A percentile compares a stretch with the other conserved stretches of the same genome.
These are phyloP conservation scores for Trichoderma asperelloides DNA, from an alignment of 495 filamentous ascomycete species.

Conservation along the genomic window DNA sequence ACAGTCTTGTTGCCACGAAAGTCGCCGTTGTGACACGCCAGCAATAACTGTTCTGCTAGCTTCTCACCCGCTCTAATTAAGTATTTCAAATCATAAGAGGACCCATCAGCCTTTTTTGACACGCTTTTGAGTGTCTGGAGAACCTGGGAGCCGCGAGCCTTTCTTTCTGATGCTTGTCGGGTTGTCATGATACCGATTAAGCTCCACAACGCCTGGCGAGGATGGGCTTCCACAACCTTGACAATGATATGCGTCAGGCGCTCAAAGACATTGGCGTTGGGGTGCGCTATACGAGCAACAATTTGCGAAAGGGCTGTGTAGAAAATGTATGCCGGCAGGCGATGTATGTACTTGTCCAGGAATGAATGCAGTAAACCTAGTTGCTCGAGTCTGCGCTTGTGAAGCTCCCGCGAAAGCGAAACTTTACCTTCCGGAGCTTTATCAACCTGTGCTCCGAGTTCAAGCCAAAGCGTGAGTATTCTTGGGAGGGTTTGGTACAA, in stretches of 20 bases:
- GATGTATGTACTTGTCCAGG: constrained; percentile 61
- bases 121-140: constrained; percentile 32
- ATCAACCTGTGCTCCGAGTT: constrained; percentile 68
- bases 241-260: constrained; percentile 68
- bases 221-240: constrained; percentile 69
- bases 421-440: constrained; percentile 58
- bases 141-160: constrained; percentile 41
- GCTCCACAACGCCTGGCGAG: constrained; percentile 90
- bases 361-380: constrained; percentile 64
- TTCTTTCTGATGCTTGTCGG: constrained; percentile 40
- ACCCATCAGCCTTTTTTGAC: constrained; percentile 26
- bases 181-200: constrained; percentile 68
- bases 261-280: constrained; percentile 64
- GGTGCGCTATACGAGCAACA: constrained; percentile 83
- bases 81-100: constrained; percentile 45
- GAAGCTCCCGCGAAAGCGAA: constrained; percentile 52
- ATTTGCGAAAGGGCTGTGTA: constrained; percentile 91
- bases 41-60: constrained; percentile 73
- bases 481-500: constrained; percentile 88
- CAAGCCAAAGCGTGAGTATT: constrained; percentile 86
- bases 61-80: constrained; percentile 72
- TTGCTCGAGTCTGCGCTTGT: constrained; percentile 45
- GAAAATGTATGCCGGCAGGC: constrained; percentile 77
- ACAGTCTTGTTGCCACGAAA: constrained; percentile 55
- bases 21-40: constrained; percentile 70